Base-by-base conservation (phyloP, 345 rosid species). In the Salix dunnii region DNA sequence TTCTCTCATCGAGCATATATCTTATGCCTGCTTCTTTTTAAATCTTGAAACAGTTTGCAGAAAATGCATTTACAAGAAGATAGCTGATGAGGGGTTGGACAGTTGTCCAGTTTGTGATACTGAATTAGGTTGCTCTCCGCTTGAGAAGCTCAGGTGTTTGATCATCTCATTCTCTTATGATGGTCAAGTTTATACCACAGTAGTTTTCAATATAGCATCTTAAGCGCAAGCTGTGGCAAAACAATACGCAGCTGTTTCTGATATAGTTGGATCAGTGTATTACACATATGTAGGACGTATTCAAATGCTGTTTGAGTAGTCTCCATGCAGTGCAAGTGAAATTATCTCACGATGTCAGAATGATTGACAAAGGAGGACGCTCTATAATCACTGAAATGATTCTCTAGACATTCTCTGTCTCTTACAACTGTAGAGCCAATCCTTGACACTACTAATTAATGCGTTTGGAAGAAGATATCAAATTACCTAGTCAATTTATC, bases 121-220 rank as follows among this genome's bases (percentile, higher is more conserved):
- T 46, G 62, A 81, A 31, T 81, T 88, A 8, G 91, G 91, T 12
- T 71, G 83, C 72, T 62, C 82, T 78, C 87, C 91, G 27, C 58
- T 80, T 4, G 86, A 86, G 77, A 86, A 86, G 76, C 89, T 88
- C 62, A 88, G 89, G 89, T 88, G 83, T 55, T 40, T 77, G 23
- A 42, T 71, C 49, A 48, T 71, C 71, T 73, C 67, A 5, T 62
- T 53, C 62, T 65, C 60, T 27, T 31, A 3, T 20, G 21, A 30
- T 11, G 55, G 2, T 25, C 40, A 68, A 60, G 64, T 58, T 67
- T 51, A 48, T 58, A 21, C 18, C 23, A 62, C 25, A 14, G 48
- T 20, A n/a, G n/a, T 60, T 38, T 36, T 25, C 7, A 7, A 10
- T 68, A 16, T 21, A 40, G 6, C 25, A 38, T 38, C 10, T 68